phyloP scores from a whole-genome alignment of 352 stramenopile species.

The Pythium folliculosum region DNA sequence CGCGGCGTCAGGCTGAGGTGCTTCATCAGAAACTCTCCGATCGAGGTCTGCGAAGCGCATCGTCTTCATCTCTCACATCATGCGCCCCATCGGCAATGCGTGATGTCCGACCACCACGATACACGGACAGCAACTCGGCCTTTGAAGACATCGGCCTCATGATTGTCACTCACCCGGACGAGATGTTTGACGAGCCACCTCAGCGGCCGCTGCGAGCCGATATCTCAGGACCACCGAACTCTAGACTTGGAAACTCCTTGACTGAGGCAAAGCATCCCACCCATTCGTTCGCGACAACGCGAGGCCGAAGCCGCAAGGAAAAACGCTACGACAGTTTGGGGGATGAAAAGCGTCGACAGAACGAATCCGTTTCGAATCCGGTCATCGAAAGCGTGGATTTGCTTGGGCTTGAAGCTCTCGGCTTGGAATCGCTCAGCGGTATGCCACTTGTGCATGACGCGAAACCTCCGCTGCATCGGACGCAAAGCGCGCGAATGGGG shows the following conservation, averaged over 20 bases:
- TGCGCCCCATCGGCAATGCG: background rate
- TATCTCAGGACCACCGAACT: background rate
- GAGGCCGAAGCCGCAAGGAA: constrained; percentile 2
- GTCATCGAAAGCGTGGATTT: constrained; percentile 32
- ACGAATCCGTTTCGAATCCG: too few relatives aligned
- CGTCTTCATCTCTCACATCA: constrained; percentile 22
- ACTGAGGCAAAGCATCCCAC: background rate
- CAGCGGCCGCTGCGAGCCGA: background rate
- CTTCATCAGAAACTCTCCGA: constrained; percentile 59
- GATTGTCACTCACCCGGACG: constrained; percentile 50
- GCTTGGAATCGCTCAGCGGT: background rate
- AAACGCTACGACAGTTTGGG: background rate
- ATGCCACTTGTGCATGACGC: background rate
- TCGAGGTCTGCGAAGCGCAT: constrained; percentile 42
- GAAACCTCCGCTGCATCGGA: background rate
- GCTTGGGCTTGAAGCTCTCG: constrained; percentile 31
- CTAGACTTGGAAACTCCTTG: background rate
- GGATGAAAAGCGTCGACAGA: background rate
- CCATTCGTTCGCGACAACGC: background rate
- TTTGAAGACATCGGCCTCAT: constrained; percentile 41
- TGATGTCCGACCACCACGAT: constrained; percentile 27
- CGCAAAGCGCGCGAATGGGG: constrained; percentile 15
- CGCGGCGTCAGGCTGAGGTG: constrained; percentile 46
- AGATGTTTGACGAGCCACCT: constrained; percentile 27
- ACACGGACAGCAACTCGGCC: constrained; percentile 36